Percentiles rank a stretch among this genome's conserved stretches.
Conservation (phyloP, 306 rosid genomes). For the Acmispon strigosus region DNA sequence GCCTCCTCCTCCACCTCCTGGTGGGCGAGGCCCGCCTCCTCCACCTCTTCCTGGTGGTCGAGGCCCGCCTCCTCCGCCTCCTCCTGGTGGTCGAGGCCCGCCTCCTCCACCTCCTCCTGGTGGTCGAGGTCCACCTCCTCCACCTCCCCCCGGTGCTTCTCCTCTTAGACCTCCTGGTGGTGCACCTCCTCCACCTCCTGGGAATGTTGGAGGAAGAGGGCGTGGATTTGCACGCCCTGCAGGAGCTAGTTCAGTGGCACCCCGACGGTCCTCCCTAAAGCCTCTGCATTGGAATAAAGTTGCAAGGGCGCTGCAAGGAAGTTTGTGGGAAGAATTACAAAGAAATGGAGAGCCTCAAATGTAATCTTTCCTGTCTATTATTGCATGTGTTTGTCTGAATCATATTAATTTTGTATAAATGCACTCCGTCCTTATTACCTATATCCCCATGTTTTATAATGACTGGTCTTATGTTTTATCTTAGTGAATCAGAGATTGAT, state of each 20-base stretch:
- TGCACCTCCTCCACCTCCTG: conserved; percentile 69
- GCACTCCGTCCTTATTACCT: neutral
- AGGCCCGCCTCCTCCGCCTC: conserved; percentile 29
- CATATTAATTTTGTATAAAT: neutral
- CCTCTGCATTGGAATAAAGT: conserved; percentile 98
- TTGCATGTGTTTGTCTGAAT: conserved; percentile 6
- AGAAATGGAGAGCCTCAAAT: conserved; percentile 74
- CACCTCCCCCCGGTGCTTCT: conserved; percentile 35
- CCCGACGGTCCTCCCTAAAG: conserved; percentile 73
- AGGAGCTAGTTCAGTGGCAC: conserved; percentile 42
- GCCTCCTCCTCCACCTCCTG: conserved; percentile 13
- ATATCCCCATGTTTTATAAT: conserved; percentile 16
- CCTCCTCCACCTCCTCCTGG: conserved; percentile 20
- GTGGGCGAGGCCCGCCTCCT: neutral
- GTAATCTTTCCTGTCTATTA: conserved; percentile 37
- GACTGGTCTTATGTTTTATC: conserved; percentile 27
- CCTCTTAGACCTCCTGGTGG: conserved; percentile 60
- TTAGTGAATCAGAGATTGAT: conserved; percentile 90
- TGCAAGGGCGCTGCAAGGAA: conserved; percentile 86
- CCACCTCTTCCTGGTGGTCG: conserved; percentile 19
- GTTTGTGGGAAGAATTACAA: conserved; percentile 97
- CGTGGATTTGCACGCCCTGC: conserved; percentile 68
- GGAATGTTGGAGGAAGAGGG: conserved; percentile 66
- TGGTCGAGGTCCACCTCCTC: conserved; percentile 27
- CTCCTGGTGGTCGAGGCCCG: conserved; percentile 22